Conservation (phyloP, 345 rosid genomes). For the Heritiera littoralis region DNA sequence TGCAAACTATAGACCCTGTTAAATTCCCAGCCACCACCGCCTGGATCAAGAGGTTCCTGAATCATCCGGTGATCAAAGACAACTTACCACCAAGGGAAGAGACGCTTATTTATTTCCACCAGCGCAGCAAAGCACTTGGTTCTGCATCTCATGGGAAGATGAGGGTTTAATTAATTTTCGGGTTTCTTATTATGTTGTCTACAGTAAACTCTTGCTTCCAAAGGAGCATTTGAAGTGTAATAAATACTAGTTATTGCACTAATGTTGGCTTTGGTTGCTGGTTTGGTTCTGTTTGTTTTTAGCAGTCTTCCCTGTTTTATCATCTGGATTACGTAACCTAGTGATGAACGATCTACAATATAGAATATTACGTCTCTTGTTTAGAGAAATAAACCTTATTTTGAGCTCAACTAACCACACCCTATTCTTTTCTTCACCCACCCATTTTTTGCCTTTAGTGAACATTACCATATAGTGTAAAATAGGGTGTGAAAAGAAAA, state of each 20-base stretch:
- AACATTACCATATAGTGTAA: too few species aligned
- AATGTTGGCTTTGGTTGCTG: conserved; percentile 36
- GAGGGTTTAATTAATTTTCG: not conserved
- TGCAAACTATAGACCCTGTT: conserved; percentile 14
- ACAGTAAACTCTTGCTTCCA: not conserved
- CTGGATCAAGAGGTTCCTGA: conserved; percentile 34
- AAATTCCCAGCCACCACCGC: conserved; percentile 32
- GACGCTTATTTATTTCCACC: conserved; percentile 26
- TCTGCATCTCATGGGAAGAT: not conserved
- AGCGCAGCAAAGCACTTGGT: not conserved
- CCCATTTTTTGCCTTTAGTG: too few species aligned
- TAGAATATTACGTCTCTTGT: too few species aligned
- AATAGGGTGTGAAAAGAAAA: too few species aligned
- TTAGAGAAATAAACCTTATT: too few species aligned
- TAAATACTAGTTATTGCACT: conserved; percentile 17
- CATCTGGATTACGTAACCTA: not conserved
- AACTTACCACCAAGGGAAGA: conserved; percentile 32
- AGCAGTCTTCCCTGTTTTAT: not conserved
- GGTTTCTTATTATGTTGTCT: conserved; percentile 24
- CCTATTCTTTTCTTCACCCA: too few species aligned
- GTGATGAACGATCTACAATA: too few species aligned
- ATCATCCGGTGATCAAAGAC: conserved; percentile 32
- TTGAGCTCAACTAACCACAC: too few species aligned
- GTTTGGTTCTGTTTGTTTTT: not conserved
- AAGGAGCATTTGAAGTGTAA: not conserved